These are phyloP conservation scores for Penicillium sp. DNA, from an alignment of 2,329 filamentous ascomycete species.

Conservation along the genomic window DNA sequence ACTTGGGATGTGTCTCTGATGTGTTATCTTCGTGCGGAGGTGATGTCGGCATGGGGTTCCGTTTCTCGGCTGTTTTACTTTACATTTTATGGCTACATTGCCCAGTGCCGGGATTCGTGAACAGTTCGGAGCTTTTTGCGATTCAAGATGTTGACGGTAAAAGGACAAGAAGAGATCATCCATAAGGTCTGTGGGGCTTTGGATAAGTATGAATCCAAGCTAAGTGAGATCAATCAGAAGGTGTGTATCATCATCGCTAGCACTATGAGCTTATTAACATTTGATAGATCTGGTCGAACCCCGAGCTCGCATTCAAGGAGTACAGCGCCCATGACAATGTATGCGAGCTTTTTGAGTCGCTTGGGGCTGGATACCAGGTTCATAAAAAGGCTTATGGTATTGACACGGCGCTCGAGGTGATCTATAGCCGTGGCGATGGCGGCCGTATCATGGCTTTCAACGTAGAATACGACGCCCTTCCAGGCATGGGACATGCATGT, in stretches of 20 bases:
- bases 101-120: not conserved
- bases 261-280: not conserved
- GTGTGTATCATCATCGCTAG: not conserved
- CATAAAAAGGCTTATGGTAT: slow-evolving; percentile 13
- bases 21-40: not conserved
- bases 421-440: slow-evolving; percentile 29
- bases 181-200: slow-evolving; percentile 7
- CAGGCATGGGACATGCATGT: slow-evolving; percentile 30
- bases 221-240: slow-evolving; percentile 24
- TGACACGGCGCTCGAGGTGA: slow-evolving; percentile 11
- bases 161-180: slow-evolving; percentile 9
- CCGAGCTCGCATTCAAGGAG: slow-evolving; percentile 18
- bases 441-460: slow-evolving; percentile 26
- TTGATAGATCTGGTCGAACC: slow-evolving; percentile 16
- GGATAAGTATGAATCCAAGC: slow-evolving; percentile 17
- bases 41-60: slow-evolving; percentile 3
- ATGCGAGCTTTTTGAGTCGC: slow-evolving; percentile 14
- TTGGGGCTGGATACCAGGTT: slow-evolving; percentile 11
- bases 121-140: not conserved
- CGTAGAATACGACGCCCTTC: slow-evolving; percentile 36
- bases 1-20: not conserved
- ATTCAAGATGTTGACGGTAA: slow-evolving; percentile 1
- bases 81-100: not conserved
- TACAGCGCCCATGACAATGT: slow-evolving; percentile 17
- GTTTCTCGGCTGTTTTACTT: not conserved